Evolutionary conservation across 768 basidiomycete genomes (phyloP).

Genomic region (Russula griseocarnosa): DNA sequence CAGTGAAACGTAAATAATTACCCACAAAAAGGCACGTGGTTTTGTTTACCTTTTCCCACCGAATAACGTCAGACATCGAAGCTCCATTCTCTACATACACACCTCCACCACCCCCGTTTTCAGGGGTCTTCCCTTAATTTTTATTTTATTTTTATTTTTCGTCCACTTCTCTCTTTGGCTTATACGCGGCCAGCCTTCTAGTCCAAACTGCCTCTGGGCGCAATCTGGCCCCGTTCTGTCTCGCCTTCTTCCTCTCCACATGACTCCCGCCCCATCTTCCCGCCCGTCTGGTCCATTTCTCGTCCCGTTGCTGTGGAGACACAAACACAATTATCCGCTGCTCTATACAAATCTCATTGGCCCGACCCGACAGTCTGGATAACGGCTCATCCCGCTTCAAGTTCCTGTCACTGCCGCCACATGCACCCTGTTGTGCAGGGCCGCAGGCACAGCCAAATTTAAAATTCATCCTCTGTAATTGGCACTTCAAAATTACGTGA

Average conservation of each 20-base stretch:
- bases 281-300: conserved; percentile 2
- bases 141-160: neutral
- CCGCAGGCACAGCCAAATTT: neutral
- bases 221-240: neutral
- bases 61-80: conserved; percentile 8
- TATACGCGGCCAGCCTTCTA: conserved; percentile 3
- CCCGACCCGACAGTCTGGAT: conserved; percentile 22
- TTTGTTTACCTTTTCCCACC: conserved; percentile 24
- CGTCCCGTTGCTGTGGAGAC: conserved; percentile 26
- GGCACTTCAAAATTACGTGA: conserved; percentile 1
- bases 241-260: conserved; percentile 3
- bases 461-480: neutral
- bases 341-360: neutral
- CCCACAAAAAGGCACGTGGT: conserved; percentile 23
- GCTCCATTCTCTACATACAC: conserved; percentile 13
- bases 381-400: conserved; percentile 7
- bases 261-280: neutral
- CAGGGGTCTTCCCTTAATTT: conserved; percentile 5
- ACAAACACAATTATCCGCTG: conserved; percentile 11
- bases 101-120: neutral
- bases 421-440: neutral
- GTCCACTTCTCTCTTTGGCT: neutral
- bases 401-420: conserved; percentile 13
- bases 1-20: conserved; percentile 25
- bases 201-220: neutral